Evolutionary conservation across 495 filamentous ascomycete genomes (phyloP), one percentile per base, ranked within the genome.

Genomic region (Hypoxylon subgilvum): DNA sequence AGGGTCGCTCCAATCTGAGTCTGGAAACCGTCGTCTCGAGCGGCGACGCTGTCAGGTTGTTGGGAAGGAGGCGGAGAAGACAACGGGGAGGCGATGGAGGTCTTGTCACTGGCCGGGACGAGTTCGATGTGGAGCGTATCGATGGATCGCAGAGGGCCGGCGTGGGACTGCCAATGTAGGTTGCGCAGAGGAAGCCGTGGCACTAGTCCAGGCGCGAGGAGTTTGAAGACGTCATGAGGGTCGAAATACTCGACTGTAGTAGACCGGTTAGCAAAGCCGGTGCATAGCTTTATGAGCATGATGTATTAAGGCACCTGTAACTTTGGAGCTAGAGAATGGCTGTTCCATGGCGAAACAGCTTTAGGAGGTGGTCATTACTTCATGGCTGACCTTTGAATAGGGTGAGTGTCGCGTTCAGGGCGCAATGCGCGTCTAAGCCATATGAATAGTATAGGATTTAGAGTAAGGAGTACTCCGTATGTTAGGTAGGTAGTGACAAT

Each of bases 151-250:
- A 96, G 77, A 7, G 95, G 93, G 7, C 94, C 87, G 19, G 86
- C 86, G 39, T 94, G 88, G 5, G 95, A 96, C 71, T 96, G 94
- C 94, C 94, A 98, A 69, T 97, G 88, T 38, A 98, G 85, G 69
- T 96, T 93, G 47, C 86, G 87, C n/a, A 98, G 79, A 8, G 94
- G 94, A 3, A 98, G 81, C 34, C 91, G 87, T 41, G 86, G 75
- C 36, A 88, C 82, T 51, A 97, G 79, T 52, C 90, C 80, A 1
- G 87, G 78, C 7, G 88, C 87, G n/a, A 97, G 75, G 13, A 89
- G 79, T 50, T 88, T 84, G 67, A 91, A 97, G 43, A 96, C 80
- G 44, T 87, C 88, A 58, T 87, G 88, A 10, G 95, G 93, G 72
- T 98, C 94, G 74, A 87, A 90, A 71, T 96, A 98, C 69, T 84